Base-by-base conservation (phyloP, 169 alveolate species). In the Nephromyces sp. region DNA sequence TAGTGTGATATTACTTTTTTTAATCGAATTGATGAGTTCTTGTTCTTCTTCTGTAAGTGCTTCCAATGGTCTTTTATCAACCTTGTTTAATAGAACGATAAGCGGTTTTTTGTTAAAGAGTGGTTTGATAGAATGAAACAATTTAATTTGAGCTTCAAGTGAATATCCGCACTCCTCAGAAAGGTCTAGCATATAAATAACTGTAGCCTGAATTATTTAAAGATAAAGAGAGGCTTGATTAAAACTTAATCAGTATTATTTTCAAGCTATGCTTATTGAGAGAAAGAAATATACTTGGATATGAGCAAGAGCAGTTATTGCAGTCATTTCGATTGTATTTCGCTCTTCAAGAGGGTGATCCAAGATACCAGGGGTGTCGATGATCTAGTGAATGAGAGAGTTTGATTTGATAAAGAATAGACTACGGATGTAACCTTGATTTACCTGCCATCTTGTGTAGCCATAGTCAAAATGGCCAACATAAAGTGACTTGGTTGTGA, bases 381-480 rank as follows among this genome's bases (percentile, higher is more conserved):
- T 93, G 31, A 98, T 94, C 82, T 84, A 77, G 61, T 43, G 1
- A 28, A 27, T 35, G 1, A 15, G 1, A 24, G 30, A 51, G n/a
- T 6, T 3, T 24, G 3, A 8, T 27, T 29, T 2, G 62, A 51
- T 5, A 24, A 51, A 51, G 33, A 24, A 15, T 21, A 66, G 2
- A 5, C 0, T 31, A 63, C 8, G 28, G 67, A 57, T 4, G 6
- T 25, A 6, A 57, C 6, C 6, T 25, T 15, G 28, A 3, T 28
- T 1, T 0, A 77, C 90, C 90, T 95, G 98, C 98, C 98, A 97
- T 80, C 96, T 88, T 30, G 93, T 91, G 80, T 94, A 94, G 72
- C 94, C 92, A 82, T 92, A 91, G 84, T 96, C 99, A 85, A 98
- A 93, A 82, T 98, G 99, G 6, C 99, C 99, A n/a, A 98, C 99